A percentile compares a stretch with the other conserved stretches of the same genome.
Conservation (phyloP, 1,284 basidiomycete genomes). For the Prillingera fragicola region DNA sequence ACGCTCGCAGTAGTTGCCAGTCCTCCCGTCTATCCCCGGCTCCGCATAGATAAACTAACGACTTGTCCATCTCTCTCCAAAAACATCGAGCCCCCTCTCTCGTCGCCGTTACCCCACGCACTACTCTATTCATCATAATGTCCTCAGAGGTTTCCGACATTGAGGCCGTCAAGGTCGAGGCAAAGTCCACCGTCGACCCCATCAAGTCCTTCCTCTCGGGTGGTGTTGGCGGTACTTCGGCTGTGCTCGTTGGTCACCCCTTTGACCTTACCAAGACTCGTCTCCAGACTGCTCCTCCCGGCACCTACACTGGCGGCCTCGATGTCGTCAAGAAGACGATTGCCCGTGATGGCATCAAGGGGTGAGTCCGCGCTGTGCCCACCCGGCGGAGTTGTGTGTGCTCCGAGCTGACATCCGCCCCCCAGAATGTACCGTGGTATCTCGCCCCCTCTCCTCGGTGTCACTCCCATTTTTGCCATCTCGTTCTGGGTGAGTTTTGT, state of each 20-base stretch:
- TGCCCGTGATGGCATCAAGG: constrained; percentile 79
- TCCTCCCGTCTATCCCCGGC: too few species aligned
- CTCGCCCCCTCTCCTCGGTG: constrained; percentile 89
- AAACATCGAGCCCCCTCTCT: neutral
- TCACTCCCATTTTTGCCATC: constrained; percentile 97
- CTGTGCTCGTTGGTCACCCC: constrained; percentile 69
- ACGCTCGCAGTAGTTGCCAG: too few species aligned
- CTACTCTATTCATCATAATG: constrained; percentile 17
- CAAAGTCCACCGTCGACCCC: constrained; percentile 37
- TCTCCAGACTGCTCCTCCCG: constrained; percentile 85
- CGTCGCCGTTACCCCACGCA: neutral
- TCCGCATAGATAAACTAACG: too few species aligned
- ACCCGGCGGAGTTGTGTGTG: neutral
- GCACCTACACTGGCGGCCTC: constrained; percentile 83
- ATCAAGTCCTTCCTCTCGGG: constrained; percentile 83
- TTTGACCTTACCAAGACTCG: constrained; percentile 97
- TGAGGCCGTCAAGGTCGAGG: constrained; percentile 18
- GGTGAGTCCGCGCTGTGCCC: constrained; percentile 55
- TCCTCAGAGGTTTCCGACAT: constrained; percentile 32
- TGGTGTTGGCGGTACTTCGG: constrained; percentile 70
- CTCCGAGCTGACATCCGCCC: constrained; percentile 1
- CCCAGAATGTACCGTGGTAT: constrained; percentile 91
- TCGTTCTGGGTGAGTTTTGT: constrained; percentile 80
- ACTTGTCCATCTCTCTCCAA: too few species aligned
- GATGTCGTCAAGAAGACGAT: constrained; percentile 90